Conservation (phyloP, 2,329 filamentous ascomycete species). For the Bretziella fagacearum region DNA sequence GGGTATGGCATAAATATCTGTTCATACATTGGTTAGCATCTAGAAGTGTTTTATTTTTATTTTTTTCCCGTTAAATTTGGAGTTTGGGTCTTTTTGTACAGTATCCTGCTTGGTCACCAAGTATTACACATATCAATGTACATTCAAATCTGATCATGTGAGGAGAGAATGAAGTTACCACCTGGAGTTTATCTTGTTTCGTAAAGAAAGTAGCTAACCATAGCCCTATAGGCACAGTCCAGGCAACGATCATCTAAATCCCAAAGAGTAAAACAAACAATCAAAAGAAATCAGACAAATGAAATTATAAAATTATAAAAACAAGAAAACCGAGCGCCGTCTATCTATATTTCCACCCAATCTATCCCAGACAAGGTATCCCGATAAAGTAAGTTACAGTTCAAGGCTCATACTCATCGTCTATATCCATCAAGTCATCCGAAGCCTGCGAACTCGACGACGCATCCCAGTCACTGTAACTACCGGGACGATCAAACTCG, state of each 20-base stretch:
- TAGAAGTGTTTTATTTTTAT: not conserved
- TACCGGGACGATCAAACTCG: too few species aligned
- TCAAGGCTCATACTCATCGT: not conserved
- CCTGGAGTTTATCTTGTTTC: too few species aligned
- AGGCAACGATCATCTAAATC: not conserved
- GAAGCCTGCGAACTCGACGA: too few species aligned
- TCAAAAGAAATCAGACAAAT: not conserved
- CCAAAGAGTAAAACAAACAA: conserved; percentile 2
- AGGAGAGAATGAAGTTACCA: too few species aligned
- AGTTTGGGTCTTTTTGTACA: conserved; percentile 1
- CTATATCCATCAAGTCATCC: too few species aligned
- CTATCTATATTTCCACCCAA: too few species aligned
- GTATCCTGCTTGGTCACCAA: not conserved
- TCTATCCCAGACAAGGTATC: not conserved
- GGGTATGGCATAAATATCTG: not conserved
- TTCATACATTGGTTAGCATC: not conserved
- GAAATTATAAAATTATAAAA: not conserved
- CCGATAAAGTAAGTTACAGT: not conserved
- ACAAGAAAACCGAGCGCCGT: not conserved
- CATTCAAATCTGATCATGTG: not conserved
- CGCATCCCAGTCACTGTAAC: too few species aligned
- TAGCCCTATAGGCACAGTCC: not conserved
- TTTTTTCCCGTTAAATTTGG: too few species aligned
- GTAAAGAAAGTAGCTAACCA: too few species aligned
- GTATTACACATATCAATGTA: not conserved